Percentiles rank a stretch among this genome's conserved stretches.
Evolutionary conservation across 495 filamentous ascomycete species (phyloP).

Genomic region (Penicillium cataractarum): DNA sequence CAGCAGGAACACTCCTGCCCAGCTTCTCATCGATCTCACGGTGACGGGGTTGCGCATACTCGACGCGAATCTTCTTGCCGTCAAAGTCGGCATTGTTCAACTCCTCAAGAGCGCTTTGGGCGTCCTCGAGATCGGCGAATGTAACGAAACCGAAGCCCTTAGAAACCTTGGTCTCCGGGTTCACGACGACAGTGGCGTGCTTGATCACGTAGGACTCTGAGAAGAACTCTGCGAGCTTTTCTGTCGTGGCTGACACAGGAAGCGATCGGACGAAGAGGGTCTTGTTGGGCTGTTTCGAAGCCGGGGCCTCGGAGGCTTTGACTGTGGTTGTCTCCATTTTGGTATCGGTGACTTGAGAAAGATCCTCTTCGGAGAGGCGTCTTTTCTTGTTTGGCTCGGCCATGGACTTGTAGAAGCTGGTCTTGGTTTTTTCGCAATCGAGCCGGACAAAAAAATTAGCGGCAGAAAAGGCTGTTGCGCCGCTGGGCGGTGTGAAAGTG

Average conservation of each 20-base stretch:
- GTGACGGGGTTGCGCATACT: conserved; percentile 83
- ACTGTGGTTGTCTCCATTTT: conserved; percentile 32
- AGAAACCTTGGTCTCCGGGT: conserved; percentile 78
- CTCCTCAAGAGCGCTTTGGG: conserved; percentile 73
- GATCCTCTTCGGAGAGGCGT: conserved; percentile 33
- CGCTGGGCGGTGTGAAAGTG: conserved; percentile 28
- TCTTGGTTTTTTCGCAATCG: conserved; percentile 7
- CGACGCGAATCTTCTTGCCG: conserved; percentile 80
- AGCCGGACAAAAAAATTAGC: conserved; percentile 42
- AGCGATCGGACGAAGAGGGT: conserved; percentile 92
- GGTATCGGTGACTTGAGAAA: conserved; percentile 15
- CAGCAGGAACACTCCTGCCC: conserved; percentile 51
- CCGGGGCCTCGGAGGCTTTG: conserved; percentile 23
- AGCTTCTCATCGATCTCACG: conserved; percentile 62
- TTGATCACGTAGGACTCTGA: conserved; percentile 93
- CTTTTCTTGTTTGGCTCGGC: conserved; percentile 40
- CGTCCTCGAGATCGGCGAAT: conserved; percentile 91
- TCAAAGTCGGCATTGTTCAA: conserved; percentile 73
- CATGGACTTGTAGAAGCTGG: conserved; percentile 26
- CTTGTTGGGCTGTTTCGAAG: conserved; percentile 50
- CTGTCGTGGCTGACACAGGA: conserved; percentile 74
- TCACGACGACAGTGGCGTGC: conserved; percentile 84
- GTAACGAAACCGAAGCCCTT: conserved; percentile 97
- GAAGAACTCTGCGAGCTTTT: conserved; percentile 82
- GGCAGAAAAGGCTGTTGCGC: conserved; percentile 45